Conservation (phyloP, 108 stramenopile species). For the Licmophora abbreviata region DNA sequence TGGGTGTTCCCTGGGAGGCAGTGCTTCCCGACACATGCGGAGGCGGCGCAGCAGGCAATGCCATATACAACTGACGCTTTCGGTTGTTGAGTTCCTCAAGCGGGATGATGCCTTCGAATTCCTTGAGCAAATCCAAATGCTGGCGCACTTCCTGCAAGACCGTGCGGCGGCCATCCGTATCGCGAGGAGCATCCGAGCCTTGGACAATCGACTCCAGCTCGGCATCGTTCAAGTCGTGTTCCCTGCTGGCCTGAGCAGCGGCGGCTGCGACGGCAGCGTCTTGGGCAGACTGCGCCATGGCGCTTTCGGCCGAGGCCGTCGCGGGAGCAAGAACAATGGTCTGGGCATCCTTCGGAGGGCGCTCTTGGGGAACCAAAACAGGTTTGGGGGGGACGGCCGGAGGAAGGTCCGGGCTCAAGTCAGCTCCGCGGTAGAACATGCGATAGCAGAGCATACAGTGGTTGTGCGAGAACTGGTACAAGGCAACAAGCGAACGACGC, state of each 20-base stretch:
- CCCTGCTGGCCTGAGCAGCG: neutral
- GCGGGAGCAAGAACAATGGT: conserved; percentile 4
- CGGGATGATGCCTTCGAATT: conserved; percentile 50
- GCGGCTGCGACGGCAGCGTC: neutral
- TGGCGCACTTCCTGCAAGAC: conserved; percentile 45
- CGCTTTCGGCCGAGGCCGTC: neutral
- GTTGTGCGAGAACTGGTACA: conserved; percentile 39
- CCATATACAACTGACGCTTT: conserved; percentile 46
- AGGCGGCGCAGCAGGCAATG: conserved; percentile 48
- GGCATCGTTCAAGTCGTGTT: conserved; percentile 1
- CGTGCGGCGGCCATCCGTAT: conserved; percentile 12
- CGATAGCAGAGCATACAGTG: conserved; percentile 43
- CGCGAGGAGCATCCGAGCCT: neutral
- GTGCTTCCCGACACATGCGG: no score
- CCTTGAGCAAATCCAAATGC: conserved; percentile 48
- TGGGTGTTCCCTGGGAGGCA: no score
- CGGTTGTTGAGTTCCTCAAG: conserved; percentile 33
- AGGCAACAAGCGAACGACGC: neutral
- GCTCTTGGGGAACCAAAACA: conserved; percentile 23
- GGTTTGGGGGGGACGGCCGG: conserved; percentile 21
- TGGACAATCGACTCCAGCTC: conserved; percentile 4
- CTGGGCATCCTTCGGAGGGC: conserved; percentile 1
- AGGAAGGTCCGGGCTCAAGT: conserved; percentile 34
- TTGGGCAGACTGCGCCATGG: neutral
- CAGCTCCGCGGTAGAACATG: conserved; percentile 40